Base-by-base conservation (phyloP, 2,329 filamentous ascomycete genomes). In the Rutstroemia sp. region DNA sequence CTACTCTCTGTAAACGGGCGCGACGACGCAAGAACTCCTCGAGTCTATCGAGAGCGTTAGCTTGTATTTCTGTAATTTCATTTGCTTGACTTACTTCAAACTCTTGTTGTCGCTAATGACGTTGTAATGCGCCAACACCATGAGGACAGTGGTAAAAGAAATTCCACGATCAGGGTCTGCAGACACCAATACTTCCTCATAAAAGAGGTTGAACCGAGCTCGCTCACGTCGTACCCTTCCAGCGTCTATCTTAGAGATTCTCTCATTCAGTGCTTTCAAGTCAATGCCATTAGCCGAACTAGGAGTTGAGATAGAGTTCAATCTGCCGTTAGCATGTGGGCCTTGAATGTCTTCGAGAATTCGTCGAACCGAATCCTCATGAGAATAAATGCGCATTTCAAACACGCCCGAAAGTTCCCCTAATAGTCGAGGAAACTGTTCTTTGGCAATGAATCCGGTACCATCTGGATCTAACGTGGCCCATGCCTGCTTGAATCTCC, bases 31-130 rank as follows among this genome's bases (percentile, higher is more conserved):
- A 73, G 71, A 96, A 99, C 69, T 99, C 94, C 67, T 99, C 94
- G 2, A 99, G 80, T 60, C 89, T 90, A 41, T 23, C 53, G 23
- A 16, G 46, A 38, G 56, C 58, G 67, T 76, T 67, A 72, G 66
- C 51, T 27, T 21, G 5, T n/a, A 10, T 25, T 16, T 25, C 25
- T 4, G 6, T 9, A 12, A 17, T 25, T 14, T 50, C 54, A 49
- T 4, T 12, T 14, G 19, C 37, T 25, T 46, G 47, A 72, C 75
- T 69, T 75, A 88, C 86, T 81, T 86, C 68, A 99, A 75, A 72
- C 91, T 96, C 78, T 96, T 96, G 75, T 87, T 96, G 72, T 99
- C 94, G 64, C 87, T 96, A 70, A 99, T 99, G 67, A 99, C 91
- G 67, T 97, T 99, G 78, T 99, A 95, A 72, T 99, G 94, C 37